Evolutionary conservation across 495 filamentous ascomycete genomes (phyloP).

Genomic region (Penicillium simplicissimum): DNA sequence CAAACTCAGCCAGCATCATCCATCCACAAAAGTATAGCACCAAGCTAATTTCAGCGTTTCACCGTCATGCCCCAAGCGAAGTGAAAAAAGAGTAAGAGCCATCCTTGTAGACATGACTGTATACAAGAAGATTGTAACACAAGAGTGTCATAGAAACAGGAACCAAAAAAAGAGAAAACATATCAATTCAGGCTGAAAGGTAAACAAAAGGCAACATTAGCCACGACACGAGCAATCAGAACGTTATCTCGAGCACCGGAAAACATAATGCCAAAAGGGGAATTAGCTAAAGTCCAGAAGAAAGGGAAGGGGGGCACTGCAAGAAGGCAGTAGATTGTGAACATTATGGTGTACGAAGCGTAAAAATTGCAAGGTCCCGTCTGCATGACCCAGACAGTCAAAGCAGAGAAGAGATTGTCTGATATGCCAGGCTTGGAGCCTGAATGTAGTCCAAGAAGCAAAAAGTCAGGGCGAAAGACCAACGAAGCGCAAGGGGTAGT

Average conservation of each 20-base stretch:
- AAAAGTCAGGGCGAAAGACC: background rate
- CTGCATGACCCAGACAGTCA: background rate
- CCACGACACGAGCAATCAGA: background rate
- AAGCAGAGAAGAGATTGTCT: background rate
- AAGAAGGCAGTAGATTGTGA: background rate
- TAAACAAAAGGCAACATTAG: background rate
- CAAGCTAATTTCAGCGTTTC: background rate
- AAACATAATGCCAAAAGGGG: conserved; percentile 9
- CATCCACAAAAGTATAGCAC: conserved; percentile 7
- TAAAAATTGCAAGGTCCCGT: background rate
- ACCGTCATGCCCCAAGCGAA: background rate
- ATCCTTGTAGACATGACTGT: conserved; percentile 16
- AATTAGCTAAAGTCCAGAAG: conserved; percentile 16
- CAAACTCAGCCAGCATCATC: background rate
- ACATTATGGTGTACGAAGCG: conserved; percentile 7
- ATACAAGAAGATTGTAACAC: conserved; percentile 11
- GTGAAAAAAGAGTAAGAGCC: conserved; percentile 1
- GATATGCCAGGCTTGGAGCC: background rate
- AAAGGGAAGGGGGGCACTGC: background rate
- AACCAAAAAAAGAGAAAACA: conserved; percentile 4
- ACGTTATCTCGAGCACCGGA: conserved; percentile 11
- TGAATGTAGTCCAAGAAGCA: background rate
- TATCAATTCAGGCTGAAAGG: background rate
- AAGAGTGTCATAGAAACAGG: conserved; percentile 1
- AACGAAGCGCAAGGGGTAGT: no score